phyloP scores from a whole-genome alignment of 495 filamentous ascomycete species.

The Penicillium manginii region DNA sequence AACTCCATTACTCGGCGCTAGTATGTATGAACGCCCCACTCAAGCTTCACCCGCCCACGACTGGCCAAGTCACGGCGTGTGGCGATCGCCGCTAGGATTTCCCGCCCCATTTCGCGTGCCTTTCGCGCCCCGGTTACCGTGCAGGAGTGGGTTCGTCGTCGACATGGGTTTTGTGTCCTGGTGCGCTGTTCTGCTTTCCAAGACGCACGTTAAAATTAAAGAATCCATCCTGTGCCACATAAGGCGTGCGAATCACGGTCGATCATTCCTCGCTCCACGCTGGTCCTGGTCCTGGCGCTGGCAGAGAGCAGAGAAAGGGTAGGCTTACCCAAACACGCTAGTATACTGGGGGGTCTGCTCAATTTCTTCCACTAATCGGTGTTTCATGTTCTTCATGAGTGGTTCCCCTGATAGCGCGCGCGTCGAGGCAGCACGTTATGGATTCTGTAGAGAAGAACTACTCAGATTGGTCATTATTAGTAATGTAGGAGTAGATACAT shows the following conservation, averaged over 20 bases:
- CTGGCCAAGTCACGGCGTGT: neutral
- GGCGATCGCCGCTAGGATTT: slow-evolving; percentile 47
- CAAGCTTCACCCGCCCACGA: slow-evolving; percentile 13
- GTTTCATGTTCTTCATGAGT: neutral
- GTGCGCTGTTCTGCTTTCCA: neutral
- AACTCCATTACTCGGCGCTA: neutral
- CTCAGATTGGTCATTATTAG: too few relatives aligned
- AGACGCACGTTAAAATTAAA: slow-evolving; percentile 30
- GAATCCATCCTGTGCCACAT: slow-evolving; percentile 24
- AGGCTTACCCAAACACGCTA: slow-evolving; percentile 11
- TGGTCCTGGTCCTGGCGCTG: neutral
- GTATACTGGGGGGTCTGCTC: neutral
- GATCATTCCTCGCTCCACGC: slow-evolving; percentile 8
- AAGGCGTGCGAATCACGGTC: slow-evolving; percentile 22
- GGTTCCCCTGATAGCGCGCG: slow-evolving; percentile 6
- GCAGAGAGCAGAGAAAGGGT: neutral
- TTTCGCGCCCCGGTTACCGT: slow-evolving; percentile 6
- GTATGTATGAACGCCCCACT: slow-evolving; percentile 8
- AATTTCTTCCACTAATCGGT: slow-evolving; percentile 17
- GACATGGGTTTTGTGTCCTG: neutral
- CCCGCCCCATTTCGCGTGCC: slow-evolving; percentile 21
- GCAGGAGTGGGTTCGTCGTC: slow-evolving; percentile 11
- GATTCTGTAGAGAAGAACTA: too few relatives aligned
- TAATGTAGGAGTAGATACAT: too few relatives aligned
- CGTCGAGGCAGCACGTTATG: neutral